Percentiles rank a stretch among this genome's conserved stretches.
These are phyloP conservation scores for Agapanthus africanus DNA, from an alignment of 106 monocot species.

Conservation along the genomic window DNA sequence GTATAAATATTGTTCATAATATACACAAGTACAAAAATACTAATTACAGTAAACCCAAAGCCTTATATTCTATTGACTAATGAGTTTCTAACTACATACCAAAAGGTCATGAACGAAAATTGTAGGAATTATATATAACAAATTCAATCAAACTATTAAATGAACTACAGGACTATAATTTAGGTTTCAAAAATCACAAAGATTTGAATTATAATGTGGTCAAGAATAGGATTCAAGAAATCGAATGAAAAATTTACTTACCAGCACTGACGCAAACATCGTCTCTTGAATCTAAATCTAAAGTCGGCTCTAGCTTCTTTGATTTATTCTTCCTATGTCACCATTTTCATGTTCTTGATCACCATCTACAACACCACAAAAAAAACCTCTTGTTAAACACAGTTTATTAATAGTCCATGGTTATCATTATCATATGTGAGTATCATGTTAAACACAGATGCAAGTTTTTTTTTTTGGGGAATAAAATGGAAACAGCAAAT, in stretches of 20 bases:
- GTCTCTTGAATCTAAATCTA: conserved; percentile 1
- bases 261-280: conserved; percentile 8
- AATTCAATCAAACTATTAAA: not conserved
- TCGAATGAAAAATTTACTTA: conserved; percentile 3
- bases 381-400: no score
- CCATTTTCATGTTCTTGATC: not conserved
- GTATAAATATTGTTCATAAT: no score
- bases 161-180: not conserved
- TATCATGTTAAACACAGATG: no score
- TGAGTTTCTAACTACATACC: not conserved
- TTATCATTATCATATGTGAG: no score
- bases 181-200: not conserved
- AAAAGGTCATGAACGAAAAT: not conserved
- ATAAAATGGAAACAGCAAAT: no score
- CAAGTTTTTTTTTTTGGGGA: no score
- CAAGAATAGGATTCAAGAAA: conserved; percentile 1
- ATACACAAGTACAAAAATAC: no score
- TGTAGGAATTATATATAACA: not conserved
- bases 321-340: conserved; percentile 10
- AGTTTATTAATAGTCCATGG: no score
- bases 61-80: not conserved
- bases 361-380: conserved; percentile 9
- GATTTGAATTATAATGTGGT: not conserved
- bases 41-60: no score
- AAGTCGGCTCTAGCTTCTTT: conserved; percentile 12